phyloP scores from a whole-genome alignment of 2,329 filamentous ascomycete genomes.

The Metarhizium humberi region DNA sequence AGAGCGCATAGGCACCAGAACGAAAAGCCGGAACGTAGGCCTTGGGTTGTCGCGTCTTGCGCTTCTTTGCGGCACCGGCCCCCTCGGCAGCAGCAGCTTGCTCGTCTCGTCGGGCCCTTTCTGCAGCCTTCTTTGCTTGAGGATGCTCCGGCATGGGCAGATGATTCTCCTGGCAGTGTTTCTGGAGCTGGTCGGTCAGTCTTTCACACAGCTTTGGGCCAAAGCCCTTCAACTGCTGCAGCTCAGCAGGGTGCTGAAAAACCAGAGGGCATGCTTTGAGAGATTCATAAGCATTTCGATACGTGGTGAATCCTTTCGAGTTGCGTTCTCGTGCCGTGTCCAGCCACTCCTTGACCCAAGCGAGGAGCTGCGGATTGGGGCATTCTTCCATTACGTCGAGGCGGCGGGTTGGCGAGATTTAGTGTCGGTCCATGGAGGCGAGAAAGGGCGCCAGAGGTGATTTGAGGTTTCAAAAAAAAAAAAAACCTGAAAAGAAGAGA shows the following conservation, averaged over 20 bases:
- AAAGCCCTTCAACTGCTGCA: slow-evolving; percentile 63
- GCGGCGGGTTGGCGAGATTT: neutral
- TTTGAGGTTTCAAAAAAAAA: neutral
- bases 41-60: slow-evolving; percentile 47
- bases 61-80: slow-evolving; percentile 37
- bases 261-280: slow-evolving; percentile 64
- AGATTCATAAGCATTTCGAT: slow-evolving; percentile 67
- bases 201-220: slow-evolving; percentile 63
- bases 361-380: slow-evolving; percentile 61
- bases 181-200: slow-evolving; percentile 50
- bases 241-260: slow-evolving; percentile 64
- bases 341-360: slow-evolving; percentile 71
- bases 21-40: slow-evolving; percentile 63
- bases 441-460: neutral
- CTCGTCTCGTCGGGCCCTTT: slow-evolving; percentile 19
- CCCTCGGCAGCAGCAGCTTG: slow-evolving; percentile 26
- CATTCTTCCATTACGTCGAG: slow-evolving; percentile 29
- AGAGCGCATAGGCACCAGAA: slow-evolving; percentile 66
- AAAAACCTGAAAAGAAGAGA: neutral
- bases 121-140: slow-evolving; percentile 30
- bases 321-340: slow-evolving; percentile 60
- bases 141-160: slow-evolving; percentile 57
- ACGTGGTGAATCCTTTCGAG: slow-evolving; percentile 61
- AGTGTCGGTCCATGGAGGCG: neutral
- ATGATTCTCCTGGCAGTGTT: slow-evolving; percentile 57